Conservation (phyloP, 805 yeast genomes). For the Dipodascus albidus region DNA sequence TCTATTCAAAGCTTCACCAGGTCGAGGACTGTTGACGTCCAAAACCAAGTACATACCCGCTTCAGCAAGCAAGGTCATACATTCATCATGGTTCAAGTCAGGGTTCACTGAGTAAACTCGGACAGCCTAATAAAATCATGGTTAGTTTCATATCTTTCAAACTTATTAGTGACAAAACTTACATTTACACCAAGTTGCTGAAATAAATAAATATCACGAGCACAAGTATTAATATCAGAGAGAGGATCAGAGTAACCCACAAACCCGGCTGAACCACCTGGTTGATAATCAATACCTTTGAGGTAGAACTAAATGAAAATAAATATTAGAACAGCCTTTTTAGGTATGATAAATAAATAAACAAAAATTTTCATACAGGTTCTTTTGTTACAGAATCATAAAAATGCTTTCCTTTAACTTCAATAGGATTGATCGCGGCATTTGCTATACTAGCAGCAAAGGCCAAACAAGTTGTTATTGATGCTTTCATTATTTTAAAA, state of each 20-base stretch:
- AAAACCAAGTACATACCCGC: slow-evolving; percentile 88
- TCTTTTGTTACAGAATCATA: slow-evolving; percentile 61
- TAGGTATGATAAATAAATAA: too few species aligned
- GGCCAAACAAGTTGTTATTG: not conserved
- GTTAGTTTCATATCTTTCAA: slow-evolving; percentile 4
- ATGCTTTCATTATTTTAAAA: not conserved
- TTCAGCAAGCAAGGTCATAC: slow-evolving; percentile 83
- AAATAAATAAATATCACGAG: slow-evolving; percentile 70
- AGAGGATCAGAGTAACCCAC: slow-evolving; percentile 56
- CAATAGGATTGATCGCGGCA: slow-evolving; percentile 48
- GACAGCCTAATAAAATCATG: slow-evolving; percentile 34
- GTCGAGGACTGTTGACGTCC: slow-evolving; percentile 83
- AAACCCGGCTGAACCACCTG: slow-evolving; percentile 79
- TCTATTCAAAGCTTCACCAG: slow-evolving; percentile 69
- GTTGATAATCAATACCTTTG: slow-evolving; percentile 92
- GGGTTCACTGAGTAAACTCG: slow-evolving; percentile 85
- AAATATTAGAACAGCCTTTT: slow-evolving; percentile 4
- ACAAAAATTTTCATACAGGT: slow-evolving; percentile 53
- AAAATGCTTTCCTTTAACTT: slow-evolving; percentile 58
- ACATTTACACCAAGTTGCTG: slow-evolving; percentile 75
- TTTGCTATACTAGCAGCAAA: not conserved
- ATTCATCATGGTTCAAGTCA: slow-evolving; percentile 67
- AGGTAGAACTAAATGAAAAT: slow-evolving; percentile 44
- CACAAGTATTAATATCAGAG: slow-evolving; percentile 59
- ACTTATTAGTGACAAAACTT: slow-evolving; percentile 1